These are phyloP conservation scores for Amanita subjunquillea DNA, from an alignment of 768 basidiomycete species.

Conservation along the genomic window DNA sequence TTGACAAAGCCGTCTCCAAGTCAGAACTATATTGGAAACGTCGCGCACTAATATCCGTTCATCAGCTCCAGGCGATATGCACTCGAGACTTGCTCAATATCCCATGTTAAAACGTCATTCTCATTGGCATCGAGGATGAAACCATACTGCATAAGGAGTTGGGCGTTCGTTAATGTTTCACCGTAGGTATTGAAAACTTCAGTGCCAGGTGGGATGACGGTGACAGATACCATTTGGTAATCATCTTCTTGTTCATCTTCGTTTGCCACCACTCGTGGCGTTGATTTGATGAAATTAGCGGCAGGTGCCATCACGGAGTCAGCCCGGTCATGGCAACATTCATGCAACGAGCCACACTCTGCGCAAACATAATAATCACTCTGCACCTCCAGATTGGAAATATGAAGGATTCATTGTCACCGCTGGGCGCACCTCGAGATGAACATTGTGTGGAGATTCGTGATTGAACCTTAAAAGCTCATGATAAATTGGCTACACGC, in stretches of 20 bases:
- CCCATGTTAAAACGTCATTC: conserved; percentile 44
- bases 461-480: conserved; percentile 57
- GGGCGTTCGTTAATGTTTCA: conserved; percentile 51
- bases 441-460: conserved; percentile 53
- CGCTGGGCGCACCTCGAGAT: conserved; percentile 47
- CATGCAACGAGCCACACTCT: conserved; percentile 55
- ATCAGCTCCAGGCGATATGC: conserved; percentile 5
- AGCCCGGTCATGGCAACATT: conserved; percentile 57
- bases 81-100: conserved; percentile 19
- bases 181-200: conserved; percentile 78
- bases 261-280: not conserved
- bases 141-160: conserved; percentile 61
- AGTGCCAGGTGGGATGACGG: conserved; percentile 32
- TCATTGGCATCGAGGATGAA: conserved; percentile 70
- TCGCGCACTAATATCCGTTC: not conserved
- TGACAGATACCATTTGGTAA: conserved; percentile 63
- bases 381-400: conserved; percentile 20
- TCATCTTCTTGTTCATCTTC: conserved; percentile 20
- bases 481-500: conserved; percentile 6
- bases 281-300: not conserved
- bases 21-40: not conserved
- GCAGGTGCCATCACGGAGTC: conserved; percentile 13
- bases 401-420: no score
- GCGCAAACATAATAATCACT: conserved; percentile 67
- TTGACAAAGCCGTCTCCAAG: conserved; percentile 1